phyloP scores from a whole-genome alignment of 208 protist species.

The Trypanosoma cruzi region DNA sequence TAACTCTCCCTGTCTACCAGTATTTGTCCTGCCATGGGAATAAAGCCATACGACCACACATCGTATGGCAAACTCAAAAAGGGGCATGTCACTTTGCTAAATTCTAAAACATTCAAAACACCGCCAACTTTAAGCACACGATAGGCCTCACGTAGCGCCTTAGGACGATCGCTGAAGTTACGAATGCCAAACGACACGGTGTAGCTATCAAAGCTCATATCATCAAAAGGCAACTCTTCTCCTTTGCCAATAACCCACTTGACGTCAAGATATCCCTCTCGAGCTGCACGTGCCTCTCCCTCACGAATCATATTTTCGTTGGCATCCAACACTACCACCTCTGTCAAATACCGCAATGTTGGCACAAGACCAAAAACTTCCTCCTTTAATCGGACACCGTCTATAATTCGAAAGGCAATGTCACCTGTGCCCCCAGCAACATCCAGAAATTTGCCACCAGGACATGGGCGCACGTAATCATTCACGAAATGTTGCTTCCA shows the following conservation, averaged over 20 bases:
- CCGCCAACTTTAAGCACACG: conserved; percentile 95
- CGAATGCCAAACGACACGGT: conserved; percentile 98
- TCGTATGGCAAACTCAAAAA: conserved; percentile 90
- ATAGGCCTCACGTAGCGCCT: conserved; percentile 91
- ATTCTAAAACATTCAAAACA: conserved; percentile 95
- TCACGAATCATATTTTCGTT: conserved; percentile 85
- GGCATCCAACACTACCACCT: conserved; percentile 78
- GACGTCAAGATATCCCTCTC: conserved; percentile 74
- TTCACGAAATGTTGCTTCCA: conserved; percentile 96
- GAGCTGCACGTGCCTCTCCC: conserved; percentile 62
- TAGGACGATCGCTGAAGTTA: conserved; percentile 95
- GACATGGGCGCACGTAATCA: conserved; percentile 65
- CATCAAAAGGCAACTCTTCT: conserved; percentile 92
- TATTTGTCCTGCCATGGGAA: conserved; percentile 92
- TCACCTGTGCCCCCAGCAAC: conserved; percentile 96
- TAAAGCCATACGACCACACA: conserved; percentile 94
- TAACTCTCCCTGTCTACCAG: conserved; percentile 95
- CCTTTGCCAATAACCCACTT: conserved; percentile 81
- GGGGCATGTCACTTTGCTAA: conserved; percentile 92
- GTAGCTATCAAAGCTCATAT: conserved; percentile 93
- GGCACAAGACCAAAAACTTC: conserved; percentile 50
- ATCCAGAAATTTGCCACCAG: conserved; percentile 77
- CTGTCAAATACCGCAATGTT: conserved; percentile 30
- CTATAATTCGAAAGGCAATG: conserved; percentile 96
- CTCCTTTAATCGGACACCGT: conserved; percentile 70